These are phyloP conservation scores for Umbilicus rupestris DNA, from an alignment of 164 flowering plant species.

Conservation along the genomic window DNA sequence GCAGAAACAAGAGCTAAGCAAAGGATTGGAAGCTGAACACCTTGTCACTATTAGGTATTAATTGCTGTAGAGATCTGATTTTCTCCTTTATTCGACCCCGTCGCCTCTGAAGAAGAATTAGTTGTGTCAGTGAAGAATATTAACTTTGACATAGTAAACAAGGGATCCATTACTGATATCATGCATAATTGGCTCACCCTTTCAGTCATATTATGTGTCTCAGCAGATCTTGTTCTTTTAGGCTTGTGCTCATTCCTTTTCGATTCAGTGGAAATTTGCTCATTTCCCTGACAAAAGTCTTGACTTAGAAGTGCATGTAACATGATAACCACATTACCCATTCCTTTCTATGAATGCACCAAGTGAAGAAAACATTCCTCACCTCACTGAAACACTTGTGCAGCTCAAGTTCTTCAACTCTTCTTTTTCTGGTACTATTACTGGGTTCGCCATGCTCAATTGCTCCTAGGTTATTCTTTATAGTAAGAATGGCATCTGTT, in stretches of 20 bases:
- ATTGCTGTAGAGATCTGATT: background rate
- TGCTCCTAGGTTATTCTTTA: background rate
- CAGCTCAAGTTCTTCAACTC: background rate
- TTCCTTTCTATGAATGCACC: background rate
- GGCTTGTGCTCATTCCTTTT: background rate
- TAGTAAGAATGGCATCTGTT: background rate
- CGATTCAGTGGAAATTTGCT: background rate
- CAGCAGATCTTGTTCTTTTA: background rate
- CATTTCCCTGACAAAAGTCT: background rate
- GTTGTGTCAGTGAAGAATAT: background rate
- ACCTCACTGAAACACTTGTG: background rate
- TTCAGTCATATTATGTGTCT: constrained; percentile 3
- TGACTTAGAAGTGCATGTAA: background rate
- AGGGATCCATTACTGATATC: background rate
- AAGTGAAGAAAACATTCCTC: background rate
- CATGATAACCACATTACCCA: background rate
- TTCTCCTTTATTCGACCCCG: constrained; percentile 5
- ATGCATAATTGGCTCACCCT: background rate
- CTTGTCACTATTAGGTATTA: background rate
- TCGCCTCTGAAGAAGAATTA: background rate
- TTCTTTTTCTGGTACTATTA: background rate
- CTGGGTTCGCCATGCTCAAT: background rate
- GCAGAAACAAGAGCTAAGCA: background rate
- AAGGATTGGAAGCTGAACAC: constrained; percentile 1
- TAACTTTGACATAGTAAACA: background rate